phyloP scores from a whole-genome alignment of 2,329 filamentous ascomycete genomes.

The Furcasterigmium sp. region DNA sequence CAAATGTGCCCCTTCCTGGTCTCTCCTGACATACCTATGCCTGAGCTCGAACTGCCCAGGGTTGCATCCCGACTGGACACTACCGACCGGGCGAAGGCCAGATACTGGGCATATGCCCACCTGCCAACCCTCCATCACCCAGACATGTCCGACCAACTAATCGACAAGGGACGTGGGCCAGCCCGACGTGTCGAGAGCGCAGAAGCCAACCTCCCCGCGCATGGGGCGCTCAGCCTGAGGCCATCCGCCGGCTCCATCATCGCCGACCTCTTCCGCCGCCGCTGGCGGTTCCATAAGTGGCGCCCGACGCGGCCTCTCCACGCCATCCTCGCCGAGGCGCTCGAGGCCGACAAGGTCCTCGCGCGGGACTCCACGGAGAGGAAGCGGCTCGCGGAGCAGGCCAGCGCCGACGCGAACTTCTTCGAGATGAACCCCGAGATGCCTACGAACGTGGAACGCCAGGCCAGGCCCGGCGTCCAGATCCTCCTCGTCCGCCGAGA shows the following conservation, averaged over 20 bases:
- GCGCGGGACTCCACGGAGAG: not conserved
- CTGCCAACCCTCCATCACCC: slow-evolving; percentile 2
- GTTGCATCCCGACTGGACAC: slow-evolving; percentile 1
- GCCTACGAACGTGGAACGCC: not conserved
- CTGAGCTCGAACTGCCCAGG: too few relatives aligned
- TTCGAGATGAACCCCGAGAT: not conserved
- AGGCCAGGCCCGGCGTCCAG: not conserved
- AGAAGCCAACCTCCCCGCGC: too few relatives aligned
- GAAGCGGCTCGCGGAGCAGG: not conserved
- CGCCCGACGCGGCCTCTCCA: slow-evolving; percentile 4
- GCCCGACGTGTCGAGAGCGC: too few relatives aligned
- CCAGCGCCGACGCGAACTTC: not conserved
- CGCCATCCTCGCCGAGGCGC: slow-evolving; percentile 2
- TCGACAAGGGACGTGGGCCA: not conserved
- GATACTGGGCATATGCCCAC: too few relatives aligned
- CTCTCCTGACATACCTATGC: not conserved
- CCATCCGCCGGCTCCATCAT: not conserved
- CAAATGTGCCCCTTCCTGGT: not conserved
- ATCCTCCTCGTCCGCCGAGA: not conserved
- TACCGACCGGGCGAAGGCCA: not conserved
- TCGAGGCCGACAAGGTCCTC: slow-evolving; percentile 5
- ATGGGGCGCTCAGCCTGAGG: not conserved
- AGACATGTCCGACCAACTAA: not conserved
- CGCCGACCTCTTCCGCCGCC: not conserved
- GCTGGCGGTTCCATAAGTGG: slow-evolving; percentile 1